These are phyloP conservation scores for Hypoxylon rubiginosum DNA, from an alignment of 2,329 filamentous ascomycete genomes.

Conservation along the genomic window DNA sequence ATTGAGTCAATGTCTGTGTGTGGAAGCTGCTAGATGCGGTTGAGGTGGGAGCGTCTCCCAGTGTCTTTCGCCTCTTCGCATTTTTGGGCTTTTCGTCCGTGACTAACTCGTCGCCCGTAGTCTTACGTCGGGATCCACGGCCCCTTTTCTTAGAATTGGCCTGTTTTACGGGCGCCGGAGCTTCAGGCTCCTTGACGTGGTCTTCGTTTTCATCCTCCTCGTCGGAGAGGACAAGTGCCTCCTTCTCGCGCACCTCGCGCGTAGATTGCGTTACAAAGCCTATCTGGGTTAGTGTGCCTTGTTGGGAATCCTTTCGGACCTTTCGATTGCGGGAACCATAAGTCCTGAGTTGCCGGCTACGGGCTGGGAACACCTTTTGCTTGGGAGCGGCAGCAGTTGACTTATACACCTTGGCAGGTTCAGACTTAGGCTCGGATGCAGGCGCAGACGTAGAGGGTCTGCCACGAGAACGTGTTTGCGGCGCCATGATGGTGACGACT, in stretches of 20 bases:
- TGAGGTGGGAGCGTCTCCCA: slow-evolving; percentile 46
- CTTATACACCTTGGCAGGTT: slow-evolving; percentile 35
- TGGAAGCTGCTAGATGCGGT: slow-evolving; percentile 49
- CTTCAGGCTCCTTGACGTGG: slow-evolving; percentile 20
- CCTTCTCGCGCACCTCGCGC: slow-evolving; percentile 3
- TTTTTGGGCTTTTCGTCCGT: slow-evolving; percentile 36
- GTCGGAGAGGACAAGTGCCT: slow-evolving; percentile 35
- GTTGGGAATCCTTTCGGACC: slow-evolving; percentile 33
- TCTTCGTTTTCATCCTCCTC: slow-evolving; percentile 38
- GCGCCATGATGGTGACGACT: slow-evolving; percentile 42
- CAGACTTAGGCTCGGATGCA: background rate
- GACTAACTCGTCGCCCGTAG: slow-evolving; percentile 47
- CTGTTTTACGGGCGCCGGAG: slow-evolving; percentile 15
- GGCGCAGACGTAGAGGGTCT: slow-evolving; percentile 37
- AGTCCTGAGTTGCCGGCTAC: slow-evolving; percentile 44
- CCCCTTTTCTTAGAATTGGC: slow-evolving; percentile 35
- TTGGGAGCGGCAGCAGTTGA: slow-evolving; percentile 46
- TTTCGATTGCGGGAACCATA: slow-evolving; percentile 44
- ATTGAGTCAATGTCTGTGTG: slow-evolving; percentile 52
- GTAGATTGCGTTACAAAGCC: slow-evolving; percentile 45
- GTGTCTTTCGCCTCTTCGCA: slow-evolving; percentile 51
- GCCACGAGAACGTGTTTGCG: slow-evolving; percentile 43
- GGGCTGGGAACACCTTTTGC: slow-evolving; percentile 46
- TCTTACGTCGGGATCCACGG: slow-evolving; percentile 46
- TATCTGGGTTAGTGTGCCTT: slow-evolving; percentile 52